Evolutionary conservation across 805 yeast species (phyloP).

Genomic region (Candida methanosorbosa): DNA sequence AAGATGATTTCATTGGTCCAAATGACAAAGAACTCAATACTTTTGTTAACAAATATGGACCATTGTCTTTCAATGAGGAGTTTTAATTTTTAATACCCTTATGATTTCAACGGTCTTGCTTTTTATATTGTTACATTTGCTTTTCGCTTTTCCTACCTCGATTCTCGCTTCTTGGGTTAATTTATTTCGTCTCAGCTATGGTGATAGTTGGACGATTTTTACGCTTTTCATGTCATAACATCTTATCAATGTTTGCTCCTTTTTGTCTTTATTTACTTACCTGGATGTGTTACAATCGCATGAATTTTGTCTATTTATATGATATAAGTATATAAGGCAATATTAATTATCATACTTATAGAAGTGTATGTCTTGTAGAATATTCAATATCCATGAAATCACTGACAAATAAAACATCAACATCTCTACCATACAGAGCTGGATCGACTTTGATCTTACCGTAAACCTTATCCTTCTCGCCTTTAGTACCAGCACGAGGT

Average conservation of each 20-base stretch:
- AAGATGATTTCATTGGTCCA: slow-evolving; percentile 7
- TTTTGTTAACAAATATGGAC: slow-evolving; percentile 32
- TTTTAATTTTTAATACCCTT: slow-evolving; percentile 20
- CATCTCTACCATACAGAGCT: slow-evolving; percentile 34
- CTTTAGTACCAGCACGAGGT: slow-evolving; percentile 29
- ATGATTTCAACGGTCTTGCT: background rate
- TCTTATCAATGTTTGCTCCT: no score
- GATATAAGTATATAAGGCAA: background rate
- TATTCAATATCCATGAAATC: slow-evolving; percentile 60
- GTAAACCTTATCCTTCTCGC: slow-evolving; percentile 25
- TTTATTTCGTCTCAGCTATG: no score
- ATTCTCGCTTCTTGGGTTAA: background rate
- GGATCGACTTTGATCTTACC: slow-evolving; percentile 44
- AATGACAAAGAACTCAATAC: slow-evolving; percentile 8
- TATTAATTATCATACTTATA: background rate
- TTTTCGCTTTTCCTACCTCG: background rate
- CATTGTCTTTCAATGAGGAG: slow-evolving; percentile 38
- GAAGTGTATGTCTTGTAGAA: slow-evolving; percentile 2
- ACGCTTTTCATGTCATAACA: no score
- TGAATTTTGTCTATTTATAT: no score
- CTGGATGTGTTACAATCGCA: no score
- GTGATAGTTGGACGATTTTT: no score
- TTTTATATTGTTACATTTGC: background rate
- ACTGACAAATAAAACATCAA: slow-evolving; percentile 44
- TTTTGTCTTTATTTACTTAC: no score